Conservation (phyloP, 163 green algal genomes). For the Scenedesmus sp. region DNA sequence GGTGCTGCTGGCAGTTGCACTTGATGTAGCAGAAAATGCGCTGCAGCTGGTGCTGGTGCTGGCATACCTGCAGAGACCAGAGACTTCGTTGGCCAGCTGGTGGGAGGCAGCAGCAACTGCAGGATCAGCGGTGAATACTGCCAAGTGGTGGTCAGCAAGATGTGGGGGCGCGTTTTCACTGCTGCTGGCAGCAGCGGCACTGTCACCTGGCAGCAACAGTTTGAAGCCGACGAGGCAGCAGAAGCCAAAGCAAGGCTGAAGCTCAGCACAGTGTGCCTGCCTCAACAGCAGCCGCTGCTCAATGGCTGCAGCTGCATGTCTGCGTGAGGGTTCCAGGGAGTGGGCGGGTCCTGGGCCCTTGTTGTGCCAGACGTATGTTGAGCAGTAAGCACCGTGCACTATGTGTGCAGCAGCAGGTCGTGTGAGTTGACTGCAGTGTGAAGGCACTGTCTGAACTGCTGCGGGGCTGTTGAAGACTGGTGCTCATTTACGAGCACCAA, state of each 20-base stretch:
- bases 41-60: constrained; percentile 18
- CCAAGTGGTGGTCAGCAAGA: not conserved
- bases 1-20: not conserved
- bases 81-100: not conserved
- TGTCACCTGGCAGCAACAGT: not conserved
- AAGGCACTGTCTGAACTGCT: too few relatives aligned
- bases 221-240: not conserved
- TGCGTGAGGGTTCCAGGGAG: not conserved
- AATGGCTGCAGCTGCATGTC: not conserved
- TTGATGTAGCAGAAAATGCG: not conserved
- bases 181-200: not conserved
- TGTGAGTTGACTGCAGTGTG: too few relatives aligned
- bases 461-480: too few relatives aligned
- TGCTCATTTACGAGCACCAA: too few relatives aligned
- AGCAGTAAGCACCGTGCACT: too few relatives aligned
- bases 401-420: too few relatives aligned
- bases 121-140: not conserved
- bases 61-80: not conserved
- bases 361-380: too few relatives aligned
- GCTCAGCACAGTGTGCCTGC: not conserved
- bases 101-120: not conserved
- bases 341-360: too few relatives aligned
- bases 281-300: not conserved
- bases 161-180: not conserved
- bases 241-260: not conserved